These are phyloP conservation scores for Dothiorella sarmentorum DNA, from an alignment of 2,329 filamentous ascomycete species.

Conservation along the genomic window DNA sequence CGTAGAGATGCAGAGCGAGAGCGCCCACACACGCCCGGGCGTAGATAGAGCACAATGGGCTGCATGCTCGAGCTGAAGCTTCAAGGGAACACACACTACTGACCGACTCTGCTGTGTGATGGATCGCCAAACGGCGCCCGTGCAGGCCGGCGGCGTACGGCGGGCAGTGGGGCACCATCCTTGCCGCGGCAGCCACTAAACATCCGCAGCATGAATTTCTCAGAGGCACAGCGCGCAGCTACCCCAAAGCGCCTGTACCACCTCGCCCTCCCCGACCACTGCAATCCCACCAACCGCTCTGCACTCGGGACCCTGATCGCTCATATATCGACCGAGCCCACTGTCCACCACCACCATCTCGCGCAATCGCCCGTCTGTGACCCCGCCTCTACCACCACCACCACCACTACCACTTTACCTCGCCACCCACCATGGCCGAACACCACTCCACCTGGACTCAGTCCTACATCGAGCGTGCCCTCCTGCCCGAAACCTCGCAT, in stretches of 20 bases:
- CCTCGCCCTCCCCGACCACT: not conserved
- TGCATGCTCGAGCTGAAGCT: too few relatives aligned
- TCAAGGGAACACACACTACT: too few relatives aligned
- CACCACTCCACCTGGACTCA: conserved; percentile 40
- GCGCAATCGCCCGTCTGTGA: not conserved
- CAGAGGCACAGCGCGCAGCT: conserved; percentile 7
- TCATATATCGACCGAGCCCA: conserved; percentile 1
- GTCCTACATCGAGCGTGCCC: conserved; percentile 46
- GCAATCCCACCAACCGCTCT: not conserved
- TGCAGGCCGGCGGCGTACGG: not conserved
- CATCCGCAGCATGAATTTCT: conserved; percentile 14
- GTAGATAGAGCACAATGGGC: too few relatives aligned
- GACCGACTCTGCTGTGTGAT: not conserved
- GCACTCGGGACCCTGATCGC: conserved; percentile 1
- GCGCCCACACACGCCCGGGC: too few relatives aligned
- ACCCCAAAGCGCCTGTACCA: conserved; percentile 7
- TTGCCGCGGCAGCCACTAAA: conserved; percentile 11
- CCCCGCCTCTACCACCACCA: not conserved
- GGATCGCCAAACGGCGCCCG: conserved; percentile 11
- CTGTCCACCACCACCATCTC: not conserved
- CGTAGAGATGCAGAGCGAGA: not conserved
- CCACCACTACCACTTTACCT: not conserved
- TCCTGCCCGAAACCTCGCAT: conserved; percentile 41
- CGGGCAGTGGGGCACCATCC: not conserved
- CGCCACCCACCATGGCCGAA: not conserved